Base-by-base conservation (phyloP, 1,139 yeast genomes). In the Sugiyamaella pinicola region DNA sequence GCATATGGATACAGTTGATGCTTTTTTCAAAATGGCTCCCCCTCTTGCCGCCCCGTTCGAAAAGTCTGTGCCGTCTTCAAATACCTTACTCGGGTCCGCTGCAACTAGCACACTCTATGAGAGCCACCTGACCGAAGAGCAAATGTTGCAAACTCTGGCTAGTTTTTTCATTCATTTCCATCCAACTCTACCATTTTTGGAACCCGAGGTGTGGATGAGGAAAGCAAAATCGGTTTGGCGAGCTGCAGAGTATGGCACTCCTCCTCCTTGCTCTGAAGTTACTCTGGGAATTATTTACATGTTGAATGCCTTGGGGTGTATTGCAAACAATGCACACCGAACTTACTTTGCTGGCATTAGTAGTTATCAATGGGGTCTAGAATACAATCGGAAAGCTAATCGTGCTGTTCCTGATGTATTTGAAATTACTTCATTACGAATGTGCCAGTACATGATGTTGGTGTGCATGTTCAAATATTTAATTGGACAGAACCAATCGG, bases 141-240 rank as follows among this genome's bases (percentile, higher is more conserved):
- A 60, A 46, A 60, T 62, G 62, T 51, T 60, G 33, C 59, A 57
- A 49, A 55, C 60, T 26, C 40, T 62, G 31, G 52, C 55, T 9
- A 52, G 56, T 34, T 63, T 52, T 47, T 52, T 53, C 48, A 40
- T 50, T 22, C 45, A 60, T 7, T 59, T 57, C 38, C 61, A 62
- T 33, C 52, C 52, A 3, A 47, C 55, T 17, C 45, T 55, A 15
- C 64, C 65, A n/a, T 52, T 61, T 35, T 38, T 63, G 5, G 63
- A 62, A 19, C 61, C 58, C 5, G 57, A 55, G 10, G 50, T 49
- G 5, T 60, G 64, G 61, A 48, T 53, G 29, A 51, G 58, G 35
- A 55, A 52, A 33, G 65, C 65, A 19, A 58, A 61, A 37, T 33
- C 58, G 2, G 56, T 57, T 8, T 60, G 64, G 61, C 46, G 64